Base-by-base conservation (phyloP, 257 asterid species). In the Paulownia fortunei region DNA sequence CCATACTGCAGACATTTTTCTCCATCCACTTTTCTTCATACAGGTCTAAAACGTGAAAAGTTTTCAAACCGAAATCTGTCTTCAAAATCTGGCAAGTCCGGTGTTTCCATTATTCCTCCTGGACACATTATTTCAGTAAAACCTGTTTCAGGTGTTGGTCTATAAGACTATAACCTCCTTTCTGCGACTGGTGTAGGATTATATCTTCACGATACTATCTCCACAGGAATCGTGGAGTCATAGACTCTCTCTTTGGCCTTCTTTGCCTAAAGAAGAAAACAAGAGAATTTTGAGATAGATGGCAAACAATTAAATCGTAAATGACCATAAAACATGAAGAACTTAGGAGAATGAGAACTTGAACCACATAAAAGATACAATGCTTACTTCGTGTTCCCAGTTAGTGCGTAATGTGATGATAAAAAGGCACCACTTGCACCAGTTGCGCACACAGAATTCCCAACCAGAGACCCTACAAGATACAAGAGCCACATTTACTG, bases 391-490 rank as follows among this genome's bases (percentile, higher is more conserved):
- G 26, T 80, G 65, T 73, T 81, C 90, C 98, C 97, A 93, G 42
- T 88, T 82, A 30, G 88, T 85, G 46, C 93, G 84, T 0, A 83
- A 13, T 6, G 44, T 79, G 46, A 93, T 84, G 34, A 32, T 65
- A 34, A 84, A 74, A 47, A 90, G 88, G 72, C 82, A 82, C 70
- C 15, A 81, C 96, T 91, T 91, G 98, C 59, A 93, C 91, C 19
- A 82, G 12, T 13, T 88, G 69, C 7, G 97, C 98, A 36, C 89
- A 81, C 27, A 88, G 15, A 47, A 93, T 85, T 18, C 98, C 97
- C 77, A 69, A 42, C 98, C 94, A 93, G 27, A 93, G 92, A 72
- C 98, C 98, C 98, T 93, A 77, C 77, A 72, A 42, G 23, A 59
- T 27, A 39, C 39, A 16, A 23, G 42, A n/a, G 10, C 21, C 52